These are phyloP conservation scores for Clohesyomyces aquaticus DNA, from an alignment of 495 filamentous ascomycete genomes.

Conservation along the genomic window DNA sequence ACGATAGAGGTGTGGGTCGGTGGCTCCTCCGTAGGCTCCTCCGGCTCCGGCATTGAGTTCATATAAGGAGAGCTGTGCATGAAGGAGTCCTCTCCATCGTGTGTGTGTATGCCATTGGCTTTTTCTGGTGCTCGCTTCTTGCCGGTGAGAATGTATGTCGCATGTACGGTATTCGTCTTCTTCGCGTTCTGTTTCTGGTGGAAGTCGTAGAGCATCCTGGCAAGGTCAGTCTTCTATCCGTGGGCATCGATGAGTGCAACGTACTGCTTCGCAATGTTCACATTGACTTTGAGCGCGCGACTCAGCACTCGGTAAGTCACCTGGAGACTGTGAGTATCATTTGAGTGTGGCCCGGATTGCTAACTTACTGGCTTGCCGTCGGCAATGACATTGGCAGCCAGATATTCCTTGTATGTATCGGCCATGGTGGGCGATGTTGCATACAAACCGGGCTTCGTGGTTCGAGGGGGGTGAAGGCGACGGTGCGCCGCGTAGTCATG, in stretches of 20 bases:
- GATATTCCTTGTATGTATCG: slow-evolving; percentile 66
- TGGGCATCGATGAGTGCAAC: too few species aligned
- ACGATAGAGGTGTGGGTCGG: slow-evolving; percentile 61
- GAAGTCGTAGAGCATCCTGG: slow-evolving; percentile 90
- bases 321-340: slow-evolving; percentile 51
- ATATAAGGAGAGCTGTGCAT: slow-evolving; percentile 73
- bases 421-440: slow-evolving; percentile 49
- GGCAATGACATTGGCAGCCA: slow-evolving; percentile 75
- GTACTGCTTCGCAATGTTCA: slow-evolving; percentile 81
- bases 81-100: slow-evolving; percentile 67
- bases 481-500: slow-evolving; percentile 32
- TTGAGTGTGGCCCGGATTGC: neutral
- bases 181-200: slow-evolving; percentile 76
- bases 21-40: slow-evolving; percentile 51
- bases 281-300: slow-evolving; percentile 77
- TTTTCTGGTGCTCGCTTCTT: slow-evolving; percentile 42
- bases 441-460: slow-evolving; percentile 43
- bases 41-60: slow-evolving; percentile 61
- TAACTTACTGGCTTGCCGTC: slow-evolving; percentile 71
- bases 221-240: too few species aligned
- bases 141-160: slow-evolving; percentile 85
- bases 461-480: slow-evolving; percentile 51
- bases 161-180: slow-evolving; percentile 73
- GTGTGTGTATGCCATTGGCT: slow-evolving; percentile 41
- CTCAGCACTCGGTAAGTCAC: slow-evolving; percentile 84